phyloP scores from a whole-genome alignment of 83 land plant genomes.

The Thuja plicata region DNA sequence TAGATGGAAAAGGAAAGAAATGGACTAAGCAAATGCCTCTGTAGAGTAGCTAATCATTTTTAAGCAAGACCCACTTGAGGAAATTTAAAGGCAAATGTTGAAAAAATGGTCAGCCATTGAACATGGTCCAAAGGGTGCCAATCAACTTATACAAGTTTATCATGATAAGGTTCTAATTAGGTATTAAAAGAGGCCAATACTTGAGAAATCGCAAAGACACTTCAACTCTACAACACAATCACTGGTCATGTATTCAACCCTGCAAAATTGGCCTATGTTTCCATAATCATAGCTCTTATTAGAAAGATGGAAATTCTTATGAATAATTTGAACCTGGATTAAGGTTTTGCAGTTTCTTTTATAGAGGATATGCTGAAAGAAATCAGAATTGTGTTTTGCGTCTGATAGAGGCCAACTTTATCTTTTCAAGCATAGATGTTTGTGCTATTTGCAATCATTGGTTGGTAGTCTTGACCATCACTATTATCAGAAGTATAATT shows the following conservation, averaged over 20 bases:
- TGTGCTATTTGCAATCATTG: background rate
- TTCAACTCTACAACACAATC: slow-evolving; percentile 2
- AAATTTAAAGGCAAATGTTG: slow-evolving; percentile 34
- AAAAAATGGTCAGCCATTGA: slow-evolving; percentile 21
- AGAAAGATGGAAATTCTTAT: background rate
- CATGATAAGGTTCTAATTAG: background rate
- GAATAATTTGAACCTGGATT: background rate
- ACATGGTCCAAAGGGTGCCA: background rate
- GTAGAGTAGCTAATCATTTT: slow-evolving; percentile 26
- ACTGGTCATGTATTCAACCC: background rate
- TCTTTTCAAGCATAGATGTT: background rate
- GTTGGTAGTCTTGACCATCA: background rate
- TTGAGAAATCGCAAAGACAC: background rate
- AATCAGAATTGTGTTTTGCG: background rate
- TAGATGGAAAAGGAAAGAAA: slow-evolving; percentile 33
- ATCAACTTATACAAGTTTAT: background rate
- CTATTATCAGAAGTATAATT: background rate
- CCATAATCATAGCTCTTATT: background rate
- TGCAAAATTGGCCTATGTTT: background rate
- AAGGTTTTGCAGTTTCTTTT: slow-evolving; percentile 1
- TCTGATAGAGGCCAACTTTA: background rate
- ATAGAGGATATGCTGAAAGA: background rate
- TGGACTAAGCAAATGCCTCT: slow-evolving; percentile 23
- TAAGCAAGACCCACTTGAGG: slow-evolving; percentile 28
- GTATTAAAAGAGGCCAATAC: background rate